Base-by-base conservation (phyloP, 768 basidiomycete species). In the Phlegmacium glaucopus region DNA sequence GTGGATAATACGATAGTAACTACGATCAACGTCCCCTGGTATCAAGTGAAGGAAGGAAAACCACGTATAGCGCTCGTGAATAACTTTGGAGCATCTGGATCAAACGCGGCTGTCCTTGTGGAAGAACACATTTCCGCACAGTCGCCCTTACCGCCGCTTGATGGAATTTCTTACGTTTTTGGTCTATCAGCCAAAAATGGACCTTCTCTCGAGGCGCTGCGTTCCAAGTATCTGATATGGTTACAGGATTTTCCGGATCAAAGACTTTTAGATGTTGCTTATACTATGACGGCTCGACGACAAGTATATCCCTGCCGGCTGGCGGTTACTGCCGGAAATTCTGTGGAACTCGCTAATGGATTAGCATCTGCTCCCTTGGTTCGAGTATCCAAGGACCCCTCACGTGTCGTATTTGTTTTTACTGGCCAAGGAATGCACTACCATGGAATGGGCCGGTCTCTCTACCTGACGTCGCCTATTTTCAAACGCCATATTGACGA, bases 41-140 rank as follows among this genome's bases (percentile, higher is more conserved):
- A 43, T 8, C 55, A 65, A n/a, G 56, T 62, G 8, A 57, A 59
- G 3, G 53, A 51, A 7, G 65, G 70, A 5, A 48, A 52, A 26
- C 65, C 72, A 10, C 72, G 84, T 6, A 50, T 80, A 6, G 84
- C 83, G 1, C 53, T 88, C 18, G 65, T 90, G 45, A 87, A 86
- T 55, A 89, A 87, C 54, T 90, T 86, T 53, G 87, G 87, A 15
- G 86, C 86, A 0, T 73, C 85, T 17, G 87, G 87, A 0, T 86
- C 85, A 7, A 88, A 88, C 49, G 72, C 76, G 2, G 77, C 83
- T 0, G 55, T 87, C 10, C 39, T 88, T 6, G 54, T 88, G 3
- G 81, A 87, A 52, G 85, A 87, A 54, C 63, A 71, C 51, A 9
- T 61, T 26, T 46, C 58, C 9, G 52, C 48, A 1, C n/a, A 39